Conservation (phyloP, 306 rosid species). For the Echinosophora koreensis region DNA sequence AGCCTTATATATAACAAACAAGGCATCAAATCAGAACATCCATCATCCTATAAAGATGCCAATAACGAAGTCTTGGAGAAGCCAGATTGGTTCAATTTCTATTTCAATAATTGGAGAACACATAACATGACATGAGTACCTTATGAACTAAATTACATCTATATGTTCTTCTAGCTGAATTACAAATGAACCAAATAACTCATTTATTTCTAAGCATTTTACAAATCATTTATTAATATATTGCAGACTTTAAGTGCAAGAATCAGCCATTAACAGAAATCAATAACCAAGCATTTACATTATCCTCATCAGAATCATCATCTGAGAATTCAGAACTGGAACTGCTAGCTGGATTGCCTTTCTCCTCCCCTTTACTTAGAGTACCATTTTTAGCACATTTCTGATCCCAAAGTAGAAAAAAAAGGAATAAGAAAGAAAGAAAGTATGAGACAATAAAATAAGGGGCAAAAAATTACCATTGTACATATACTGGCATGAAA, state of each 20-base stretch:
- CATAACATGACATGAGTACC: not conserved
- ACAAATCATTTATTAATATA: not conserved
- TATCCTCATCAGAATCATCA: conserved; percentile 36
- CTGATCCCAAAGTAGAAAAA: not conserved
- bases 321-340: no score
- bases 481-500: not conserved
- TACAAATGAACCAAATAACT: conserved; percentile 6
- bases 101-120: conserved; percentile 6
- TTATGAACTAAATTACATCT: conserved; percentile 5
- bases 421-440: not conserved
- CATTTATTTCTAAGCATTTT: not conserved
- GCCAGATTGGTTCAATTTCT: conserved; percentile 8
- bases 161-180: conserved; percentile 23
- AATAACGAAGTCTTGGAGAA: not conserved
- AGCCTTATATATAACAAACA: conserved; percentile 14
- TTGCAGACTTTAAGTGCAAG: conserved; percentile 10
- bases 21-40: conserved; percentile 18
- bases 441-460: not conserved
- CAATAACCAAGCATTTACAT: conserved; percentile 40
- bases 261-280: conserved; percentile 22
- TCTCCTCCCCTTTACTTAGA: conserved; percentile 30
- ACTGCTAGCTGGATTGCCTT: not conserved
- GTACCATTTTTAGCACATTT: conserved; percentile 16
- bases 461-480: not conserved
- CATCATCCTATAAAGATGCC: not conserved